phyloP scores from a whole-genome alignment of 345 rosid genomes.

The Syzygium aromaticum region DNA sequence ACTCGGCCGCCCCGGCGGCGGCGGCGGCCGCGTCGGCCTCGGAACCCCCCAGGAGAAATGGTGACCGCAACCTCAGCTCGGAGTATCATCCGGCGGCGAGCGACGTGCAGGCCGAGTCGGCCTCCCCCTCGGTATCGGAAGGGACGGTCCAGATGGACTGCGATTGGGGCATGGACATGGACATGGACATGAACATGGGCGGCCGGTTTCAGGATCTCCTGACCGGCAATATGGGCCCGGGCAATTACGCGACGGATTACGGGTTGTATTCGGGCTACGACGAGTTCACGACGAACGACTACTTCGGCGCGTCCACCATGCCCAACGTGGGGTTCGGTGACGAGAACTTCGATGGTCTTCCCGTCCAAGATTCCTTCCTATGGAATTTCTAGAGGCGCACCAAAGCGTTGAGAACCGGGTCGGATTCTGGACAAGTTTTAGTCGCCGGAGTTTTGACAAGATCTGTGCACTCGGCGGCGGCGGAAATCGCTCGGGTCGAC shows the following conservation, averaged over 20 bases:
- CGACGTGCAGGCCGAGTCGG: conserved; percentile 25
- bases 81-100: not conserved
- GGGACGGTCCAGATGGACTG: conserved; percentile 23
- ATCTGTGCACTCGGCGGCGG: not conserved
- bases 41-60: not conserved
- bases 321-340: conserved; percentile 13
- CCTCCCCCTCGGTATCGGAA: conserved; percentile 27
- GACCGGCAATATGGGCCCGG: conserved; percentile 6
- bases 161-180: conserved; percentile 10
- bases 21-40: not conserved
- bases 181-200: not conserved
- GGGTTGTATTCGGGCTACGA: conserved; percentile 48
- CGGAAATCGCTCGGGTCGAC: not conserved
- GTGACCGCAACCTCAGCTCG: not conserved
- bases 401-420: not conserved
- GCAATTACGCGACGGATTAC: conserved; percentile 23
- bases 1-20: conserved; percentile 13
- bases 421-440: conserved; percentile 9
- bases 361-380: conserved; percentile 32
- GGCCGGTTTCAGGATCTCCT: conserved; percentile 22
- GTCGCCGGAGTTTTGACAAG: conserved; percentile 1
- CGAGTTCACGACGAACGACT: conserved; percentile 25
- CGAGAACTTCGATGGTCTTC: conserved; percentile 21
- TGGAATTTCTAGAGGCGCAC: conserved; percentile 42
- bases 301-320: conserved; percentile 13